Evolutionary conservation across 2,329 filamentous ascomycete species (phyloP), one percentile per base, ranked within the genome.

Genomic region (Penicillium sp.): DNA sequence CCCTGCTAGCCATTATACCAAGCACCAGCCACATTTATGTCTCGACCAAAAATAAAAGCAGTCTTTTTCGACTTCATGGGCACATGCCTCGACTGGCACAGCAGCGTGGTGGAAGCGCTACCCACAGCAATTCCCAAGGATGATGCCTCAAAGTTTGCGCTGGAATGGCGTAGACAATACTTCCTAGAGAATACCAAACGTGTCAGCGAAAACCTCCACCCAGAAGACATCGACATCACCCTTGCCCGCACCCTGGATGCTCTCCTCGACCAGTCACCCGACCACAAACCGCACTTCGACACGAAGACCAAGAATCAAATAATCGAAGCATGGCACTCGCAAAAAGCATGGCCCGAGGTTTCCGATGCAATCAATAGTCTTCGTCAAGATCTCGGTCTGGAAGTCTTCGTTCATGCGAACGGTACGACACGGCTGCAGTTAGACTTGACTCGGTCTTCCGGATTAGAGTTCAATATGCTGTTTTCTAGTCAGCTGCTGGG

Each of bases 31-130:
- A 33, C 10, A 49, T 6, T 1, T 1, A 56, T 56, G 54, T 15
- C 48, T 29, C 25, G 45, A 4, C 19, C 48, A 19, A 66, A 62
- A 42, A 72, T 78, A 57, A 81, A 78, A 66, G 81, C 79, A 3
- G 72, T 83, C 42, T 79, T 83, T 61, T 84, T 84, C 69, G 80
- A 85, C 70, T 81, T 84, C 64, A 84, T 84, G 82, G 82, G 83
- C 25, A 85, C 82, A 27, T 84, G 82, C 60, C 79, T 82, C 3
- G 77, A 85, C 66, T 85, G 81, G 82, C 81, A 84, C 58, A 68
- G 66, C 47, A 73, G 73, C 38, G 71, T 78, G 10, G 61, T 74
- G n/a, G 29, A 65, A 19, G 65, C 72, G 3, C 64, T 79, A 2
- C 79, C 78, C 1, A 8, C 61, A 2, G 60, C 66, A 0, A 70